These are phyloP conservation scores for Isochrysis galbana DNA, from an alignment of 78 protist genomes.

Conservation along the genomic window DNA sequence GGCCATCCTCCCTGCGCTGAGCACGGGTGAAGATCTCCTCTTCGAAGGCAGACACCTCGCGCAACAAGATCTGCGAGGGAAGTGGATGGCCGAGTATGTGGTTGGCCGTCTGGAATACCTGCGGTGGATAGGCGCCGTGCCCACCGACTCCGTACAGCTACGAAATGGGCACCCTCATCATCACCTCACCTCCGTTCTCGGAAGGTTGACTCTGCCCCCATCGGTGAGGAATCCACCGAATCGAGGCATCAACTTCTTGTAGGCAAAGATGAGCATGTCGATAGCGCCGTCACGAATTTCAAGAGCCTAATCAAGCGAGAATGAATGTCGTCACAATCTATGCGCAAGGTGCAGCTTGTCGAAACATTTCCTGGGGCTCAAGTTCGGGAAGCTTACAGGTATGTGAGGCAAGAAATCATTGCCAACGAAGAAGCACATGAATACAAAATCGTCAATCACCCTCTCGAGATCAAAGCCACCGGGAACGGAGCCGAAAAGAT, in stretches of 20 bases:
- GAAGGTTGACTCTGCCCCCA: constrained; percentile 66
- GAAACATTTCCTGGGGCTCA: too few species aligned
- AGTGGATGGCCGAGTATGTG: too few species aligned
- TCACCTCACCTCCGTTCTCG: constrained; percentile 33
- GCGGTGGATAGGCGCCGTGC: too few species aligned
- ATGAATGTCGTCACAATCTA: too few species aligned
- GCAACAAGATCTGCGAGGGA: too few species aligned
- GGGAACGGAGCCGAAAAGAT: background rate
- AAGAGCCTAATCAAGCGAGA: too few species aligned
- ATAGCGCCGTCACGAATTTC: constrained; percentile 88
- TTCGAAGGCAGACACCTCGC: background rate
- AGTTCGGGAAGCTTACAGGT: too few species aligned
- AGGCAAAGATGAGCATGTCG: constrained; percentile 72
- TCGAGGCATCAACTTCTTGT: constrained; percentile 57
- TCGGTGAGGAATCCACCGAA: constrained; percentile 85
- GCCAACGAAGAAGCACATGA: constrained; percentile 94
- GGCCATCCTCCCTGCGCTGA: background rate
- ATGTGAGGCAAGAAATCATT: constrained; percentile 99
- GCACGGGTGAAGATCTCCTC: background rate
- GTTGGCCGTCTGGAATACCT: too few species aligned
- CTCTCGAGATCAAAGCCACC: constrained; percentile 83
- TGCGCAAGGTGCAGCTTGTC: too few species aligned
- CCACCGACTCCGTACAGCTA: too few species aligned
- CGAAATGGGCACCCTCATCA: too few species aligned
- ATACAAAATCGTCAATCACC: constrained; percentile 95